These are phyloP conservation scores for Phytophthora litchii DNA, from an alignment of 352 stramenopile genomes.

Conservation along the genomic window DNA sequence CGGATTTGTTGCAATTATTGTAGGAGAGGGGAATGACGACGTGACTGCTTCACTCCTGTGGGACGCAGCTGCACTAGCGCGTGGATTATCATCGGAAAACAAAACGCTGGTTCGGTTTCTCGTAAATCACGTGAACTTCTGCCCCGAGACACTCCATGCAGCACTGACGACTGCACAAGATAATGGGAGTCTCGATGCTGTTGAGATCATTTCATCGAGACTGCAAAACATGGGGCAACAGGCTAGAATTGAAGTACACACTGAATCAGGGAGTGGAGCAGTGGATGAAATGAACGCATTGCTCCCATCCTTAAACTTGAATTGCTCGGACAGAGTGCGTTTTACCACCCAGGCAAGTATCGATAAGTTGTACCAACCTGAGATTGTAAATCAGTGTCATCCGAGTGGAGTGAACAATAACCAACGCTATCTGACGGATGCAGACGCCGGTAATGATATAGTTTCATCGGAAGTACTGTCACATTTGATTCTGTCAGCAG, in stretches of 20 bases:
- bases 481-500: too few relatives aligned
- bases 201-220: conserved; percentile 6
- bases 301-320: too few relatives aligned
- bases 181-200: background rate
- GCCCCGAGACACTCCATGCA: conserved; percentile 3
- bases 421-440: too few relatives aligned
- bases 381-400: too few relatives aligned
- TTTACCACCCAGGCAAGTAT: too few relatives aligned
- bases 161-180: conserved; percentile 10
- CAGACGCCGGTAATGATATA: too few relatives aligned
- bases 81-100: conserved; percentile 16
- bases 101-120: conserved; percentile 21
- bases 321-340: too few relatives aligned
- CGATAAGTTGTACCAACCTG: too few relatives aligned
- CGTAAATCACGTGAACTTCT: conserved; percentile 21
- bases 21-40: conserved; percentile 11
- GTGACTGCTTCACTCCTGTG: conserved; percentile 9
- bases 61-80: conserved; percentile 19
- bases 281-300: background rate
- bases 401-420: too few relatives aligned
- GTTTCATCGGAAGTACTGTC: too few relatives aligned
- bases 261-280: background rate
- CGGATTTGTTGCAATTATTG: conserved; percentile 19
- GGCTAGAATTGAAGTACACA: background rate
- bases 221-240: background rate